Base-by-base conservation (phyloP, 1,284 basidiomycete genomes). In the Naganishia albida region DNA sequence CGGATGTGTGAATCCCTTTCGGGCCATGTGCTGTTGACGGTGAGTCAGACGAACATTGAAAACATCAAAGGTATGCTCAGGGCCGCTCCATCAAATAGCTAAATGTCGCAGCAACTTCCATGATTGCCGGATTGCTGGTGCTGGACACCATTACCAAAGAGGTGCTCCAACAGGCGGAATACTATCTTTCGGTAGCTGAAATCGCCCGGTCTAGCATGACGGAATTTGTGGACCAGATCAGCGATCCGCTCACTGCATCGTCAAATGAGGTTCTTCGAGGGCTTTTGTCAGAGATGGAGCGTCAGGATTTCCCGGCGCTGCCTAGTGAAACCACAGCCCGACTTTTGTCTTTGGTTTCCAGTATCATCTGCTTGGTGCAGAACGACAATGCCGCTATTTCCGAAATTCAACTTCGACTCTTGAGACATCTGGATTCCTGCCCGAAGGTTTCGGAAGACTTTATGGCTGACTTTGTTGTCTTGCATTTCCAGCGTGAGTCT, bases 401-500 rank as follows among this genome's bases (percentile, higher is more conserved):
- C 20, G 57, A 60, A n/a, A 40, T 40, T n/a, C 46, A 60, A 49
- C 23, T 50, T 26, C 46, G 46, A 49, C 23, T 60, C 20, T 40
- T 60, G 46, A 30, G 38, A 34, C 25, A 39, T n/a, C 25, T 50
- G 13, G 57, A 60, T n/a, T 50, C 48, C 16, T 25, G 20, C 12
- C 15, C 7, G 30, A 25, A 50, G 18, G 25, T 50, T n/a, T 13
- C 46, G 1, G 38, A 13, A 18, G 57, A 20, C 12, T 60, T 23
- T 18, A 38, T 23, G 12, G 23, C 38, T 10, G 46, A 60, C 49
- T 18, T 60, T 4, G 23, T 46, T 4, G 13, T 60, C 13, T 38
- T 60, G 20, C 57, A 60, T 20, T 60, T 60, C n/a, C 57, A 60
- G 16, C 2, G 57, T 60, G 34, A 56, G 54, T 44, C 20, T 10